These are phyloP conservation scores for Endotrypanum monterogeii DNA, from an alignment of 208 protist species.

Conservation along the genomic window DNA sequence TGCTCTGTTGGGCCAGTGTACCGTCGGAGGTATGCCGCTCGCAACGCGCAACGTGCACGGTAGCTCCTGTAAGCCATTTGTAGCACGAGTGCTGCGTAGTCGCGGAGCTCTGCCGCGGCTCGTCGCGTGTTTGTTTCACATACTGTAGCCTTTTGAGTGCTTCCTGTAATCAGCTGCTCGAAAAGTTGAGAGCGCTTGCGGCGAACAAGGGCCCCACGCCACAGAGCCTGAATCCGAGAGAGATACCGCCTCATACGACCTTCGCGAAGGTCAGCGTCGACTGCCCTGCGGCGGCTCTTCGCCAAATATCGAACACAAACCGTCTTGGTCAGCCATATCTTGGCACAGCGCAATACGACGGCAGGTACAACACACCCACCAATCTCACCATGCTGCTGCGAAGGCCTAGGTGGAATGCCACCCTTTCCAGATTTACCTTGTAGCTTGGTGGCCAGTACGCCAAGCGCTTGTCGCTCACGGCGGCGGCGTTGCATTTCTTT, in stretches of 20 bases:
- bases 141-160: too few relatives aligned
- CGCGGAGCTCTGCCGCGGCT: constrained; percentile 33
- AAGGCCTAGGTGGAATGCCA: background rate
- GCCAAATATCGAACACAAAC: constrained; percentile 46
- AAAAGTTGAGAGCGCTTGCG: background rate
- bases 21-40: constrained; percentile 9
- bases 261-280: constrained; percentile 28
- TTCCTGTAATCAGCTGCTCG: background rate
- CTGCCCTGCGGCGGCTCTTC: background rate
- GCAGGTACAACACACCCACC: constrained; percentile 20
- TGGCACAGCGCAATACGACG: constrained; percentile 39
- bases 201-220: constrained; percentile 27
- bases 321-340: constrained; percentile 53
- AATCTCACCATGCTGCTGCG: constrained; percentile 17
- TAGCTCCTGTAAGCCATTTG: constrained; percentile 46
- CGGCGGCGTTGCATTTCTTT: constrained; percentile 48
- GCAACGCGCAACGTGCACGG: constrained; percentile 25
- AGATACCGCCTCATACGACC: constrained; percentile 23
- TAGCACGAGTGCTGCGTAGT: constrained; percentile 71
- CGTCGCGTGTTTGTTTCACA: background rate
- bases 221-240: constrained; percentile 38
- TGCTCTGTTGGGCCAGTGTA: constrained; percentile 26
- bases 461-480: constrained; percentile 15
- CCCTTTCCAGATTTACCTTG: background rate
- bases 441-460: background rate